Base-by-base conservation (phyloP, 495 filamentous ascomycete species). In the Penicillium subrubescens region DNA sequence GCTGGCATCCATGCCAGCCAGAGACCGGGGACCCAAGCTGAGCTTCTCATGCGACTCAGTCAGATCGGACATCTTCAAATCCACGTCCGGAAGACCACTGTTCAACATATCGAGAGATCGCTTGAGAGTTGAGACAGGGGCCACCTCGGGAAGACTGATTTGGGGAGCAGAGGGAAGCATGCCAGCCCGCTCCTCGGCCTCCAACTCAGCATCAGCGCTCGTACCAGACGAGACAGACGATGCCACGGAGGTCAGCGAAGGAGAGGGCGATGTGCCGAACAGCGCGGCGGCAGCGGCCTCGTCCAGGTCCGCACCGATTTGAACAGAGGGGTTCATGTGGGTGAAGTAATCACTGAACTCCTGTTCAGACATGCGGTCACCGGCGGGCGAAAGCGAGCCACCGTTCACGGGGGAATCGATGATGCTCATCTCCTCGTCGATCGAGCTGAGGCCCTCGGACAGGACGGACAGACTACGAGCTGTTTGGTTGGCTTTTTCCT, bases 191-290 rank as follows among this genome's bases (percentile, higher is more conserved):
- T 66, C 64, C 46, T 79, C 73, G 25, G 53, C 44, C 60, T 76
- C 75, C 61, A 72, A 57, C 7, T 63, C 73, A 21, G 71, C 71
- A 67, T 78, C 59, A 41, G 61, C 71, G 65, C 79, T 81, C 77
- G 80, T 79, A 65, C 79, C 79, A 77, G 80, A 82, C 78, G 80
- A 81, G 74, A 81, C 48, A 17, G 80, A 82, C 44, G 78, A 79
- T 65, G 78, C 79, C 48, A 81, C 69, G 10, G 80, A 82, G 23
- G 75, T 77, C 44, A 82, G 77, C 19, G 80, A 82, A 1, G 80
- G 80, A 12, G 80, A 82, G 15, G 80, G 80, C 17, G 80, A 82
- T 19, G 78, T 81, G 39, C 78, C 78, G 53, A 81, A 80, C 23
- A 82, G 69, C 2, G 79, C 69, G 25, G 67, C 70, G 2, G 73